phyloP scores from a whole-genome alignment of 352 stramenopile species.

The Saprolegnia parasitica region DNA sequence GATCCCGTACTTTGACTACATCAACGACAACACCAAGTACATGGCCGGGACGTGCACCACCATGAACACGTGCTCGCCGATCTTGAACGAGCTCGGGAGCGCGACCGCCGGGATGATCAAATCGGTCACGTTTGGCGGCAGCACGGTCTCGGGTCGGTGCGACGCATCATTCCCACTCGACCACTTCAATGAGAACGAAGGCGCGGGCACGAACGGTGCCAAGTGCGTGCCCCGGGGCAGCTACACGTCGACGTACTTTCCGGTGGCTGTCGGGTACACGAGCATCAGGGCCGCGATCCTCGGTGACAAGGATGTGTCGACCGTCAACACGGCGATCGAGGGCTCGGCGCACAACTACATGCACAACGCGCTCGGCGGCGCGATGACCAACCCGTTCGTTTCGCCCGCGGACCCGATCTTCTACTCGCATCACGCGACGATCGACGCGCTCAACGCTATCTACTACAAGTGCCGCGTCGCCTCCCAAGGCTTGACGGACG shows the following conservation, averaged over 20 bases:
- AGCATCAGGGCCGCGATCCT: neutral
- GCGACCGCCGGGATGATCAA: neutral
- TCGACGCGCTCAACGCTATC: conserved; percentile 48
- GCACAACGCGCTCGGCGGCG: conserved; percentile 39
- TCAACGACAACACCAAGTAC: conserved; percentile 25
- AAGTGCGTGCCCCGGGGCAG: neutral
- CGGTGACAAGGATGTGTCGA: conserved; percentile 23
- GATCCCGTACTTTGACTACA: conserved; percentile 21
- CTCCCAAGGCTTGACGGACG: conserved; percentile 30
- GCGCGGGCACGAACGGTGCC: no score
- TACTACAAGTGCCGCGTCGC: conserved; percentile 51
- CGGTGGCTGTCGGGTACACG: neutral
- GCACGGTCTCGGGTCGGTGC: neutral
- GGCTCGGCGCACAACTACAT: conserved; percentile 36
- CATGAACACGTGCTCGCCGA: conserved; percentile 28
- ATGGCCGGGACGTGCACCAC: conserved; percentile 25
- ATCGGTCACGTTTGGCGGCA: conserved; percentile 23
- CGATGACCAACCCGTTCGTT: conserved; percentile 43
- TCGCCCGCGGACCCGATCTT: conserved; percentile 52
- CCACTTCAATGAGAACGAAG: conserved; percentile 10
- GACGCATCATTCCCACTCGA: neutral
- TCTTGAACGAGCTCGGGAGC: conserved; percentile 21
- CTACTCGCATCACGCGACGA: conserved; percentile 43
- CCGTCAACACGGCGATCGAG: conserved; percentile 27
- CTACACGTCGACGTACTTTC: neutral